Evolutionary conservation across 208 protist genomes (phyloP).

Genomic region (Crithidia expoeki): DNA sequence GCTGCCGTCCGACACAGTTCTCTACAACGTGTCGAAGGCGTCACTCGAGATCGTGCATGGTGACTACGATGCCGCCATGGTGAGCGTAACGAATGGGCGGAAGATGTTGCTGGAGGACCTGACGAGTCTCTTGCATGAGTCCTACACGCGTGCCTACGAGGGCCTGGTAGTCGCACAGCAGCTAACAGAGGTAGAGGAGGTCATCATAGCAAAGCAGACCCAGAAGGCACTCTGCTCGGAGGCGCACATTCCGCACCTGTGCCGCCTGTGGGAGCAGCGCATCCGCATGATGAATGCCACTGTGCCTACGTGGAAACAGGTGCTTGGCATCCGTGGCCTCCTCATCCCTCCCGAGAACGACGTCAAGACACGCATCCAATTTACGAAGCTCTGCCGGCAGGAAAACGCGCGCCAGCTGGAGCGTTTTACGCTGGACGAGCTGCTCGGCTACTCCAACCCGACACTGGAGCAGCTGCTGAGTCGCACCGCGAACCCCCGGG

Average conservation of each 20-base stretch:
- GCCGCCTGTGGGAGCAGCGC: conserved; percentile 91
- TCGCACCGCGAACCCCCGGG: conserved; percentile 69
- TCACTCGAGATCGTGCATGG: conserved; percentile 55
- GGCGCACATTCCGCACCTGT: conserved; percentile 82
- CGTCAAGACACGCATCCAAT: conserved; percentile 96
- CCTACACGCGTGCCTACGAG: conserved; percentile 92
- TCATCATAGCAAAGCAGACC: conserved; percentile 89
- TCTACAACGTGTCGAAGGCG: conserved; percentile 70
- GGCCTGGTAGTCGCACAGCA: conserved; percentile 96
- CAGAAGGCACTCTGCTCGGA: conserved; percentile 56
- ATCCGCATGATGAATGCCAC: conserved; percentile 92
- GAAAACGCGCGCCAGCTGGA: conserved; percentile 76
- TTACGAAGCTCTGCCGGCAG: conserved; percentile 94
- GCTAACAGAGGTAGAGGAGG: conserved; percentile 98
- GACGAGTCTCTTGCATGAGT: conserved; percentile 82
- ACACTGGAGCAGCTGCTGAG: conserved; percentile 76
- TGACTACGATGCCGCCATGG: conserved; percentile 62
- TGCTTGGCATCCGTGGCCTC: conserved; percentile 94
- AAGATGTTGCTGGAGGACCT: conserved; percentile 76
- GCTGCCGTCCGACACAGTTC: conserved; percentile 64
- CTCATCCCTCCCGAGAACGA: conserved; percentile 93
- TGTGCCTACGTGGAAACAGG: conserved; percentile 96
- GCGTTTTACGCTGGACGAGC: conserved; percentile 76
- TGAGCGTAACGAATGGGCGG: conserved; percentile 58
- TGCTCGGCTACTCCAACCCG: conserved; percentile 67